Evolutionary conservation across 768 basidiomycete genomes (phyloP).

Genomic region (Macrolepiota albuminosa): DNA sequence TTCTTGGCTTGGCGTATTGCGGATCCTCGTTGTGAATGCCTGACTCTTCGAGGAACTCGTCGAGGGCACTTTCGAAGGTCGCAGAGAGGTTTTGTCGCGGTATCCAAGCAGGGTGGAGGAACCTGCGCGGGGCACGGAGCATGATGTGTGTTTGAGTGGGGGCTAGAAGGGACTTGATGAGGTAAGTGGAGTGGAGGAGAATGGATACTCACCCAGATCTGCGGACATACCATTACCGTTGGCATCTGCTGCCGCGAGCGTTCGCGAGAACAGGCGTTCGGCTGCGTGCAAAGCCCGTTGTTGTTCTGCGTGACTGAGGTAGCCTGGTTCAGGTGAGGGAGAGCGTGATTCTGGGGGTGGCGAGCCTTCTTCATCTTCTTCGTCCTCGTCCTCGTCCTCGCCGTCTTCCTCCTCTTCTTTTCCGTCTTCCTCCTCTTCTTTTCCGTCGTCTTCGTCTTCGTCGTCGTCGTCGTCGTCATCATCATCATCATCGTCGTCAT

Average conservation of each 20-base stretch:
- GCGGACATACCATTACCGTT: constrained; percentile 24
- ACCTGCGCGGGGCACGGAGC: constrained; percentile 42
- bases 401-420: constrained; percentile 12
- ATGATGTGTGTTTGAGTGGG: constrained; percentile 44
- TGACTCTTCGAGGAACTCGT: constrained; percentile 35
- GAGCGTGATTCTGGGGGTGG: constrained; percentile 10
- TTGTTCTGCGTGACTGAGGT: constrained; percentile 18
- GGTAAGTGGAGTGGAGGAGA: neutral
- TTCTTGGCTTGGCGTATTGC: neutral
- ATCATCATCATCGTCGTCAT: constrained; percentile 12
- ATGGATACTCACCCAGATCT: constrained; percentile 23
- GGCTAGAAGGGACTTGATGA: constrained; percentile 20
- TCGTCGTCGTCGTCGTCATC: constrained; percentile 11
- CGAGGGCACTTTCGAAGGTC: constrained; percentile 33
- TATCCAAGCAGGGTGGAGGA: constrained; percentile 41
- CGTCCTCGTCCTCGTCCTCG: neutral
- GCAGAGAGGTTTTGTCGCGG: constrained; percentile 38
- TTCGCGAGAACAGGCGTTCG: constrained; percentile 30
- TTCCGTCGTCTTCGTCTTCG: constrained; percentile 10
- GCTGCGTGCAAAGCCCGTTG: constrained; percentile 24
- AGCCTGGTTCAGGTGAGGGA: constrained; percentile 1
- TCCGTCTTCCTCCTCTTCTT: constrained; percentile 5
- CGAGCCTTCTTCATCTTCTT: neutral
- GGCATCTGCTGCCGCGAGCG: constrained; percentile 25
- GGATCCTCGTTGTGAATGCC: constrained; percentile 13